Conservation (phyloP, 2,329 filamentous ascomycete species). For the Emydomyces testavorans region DNA sequence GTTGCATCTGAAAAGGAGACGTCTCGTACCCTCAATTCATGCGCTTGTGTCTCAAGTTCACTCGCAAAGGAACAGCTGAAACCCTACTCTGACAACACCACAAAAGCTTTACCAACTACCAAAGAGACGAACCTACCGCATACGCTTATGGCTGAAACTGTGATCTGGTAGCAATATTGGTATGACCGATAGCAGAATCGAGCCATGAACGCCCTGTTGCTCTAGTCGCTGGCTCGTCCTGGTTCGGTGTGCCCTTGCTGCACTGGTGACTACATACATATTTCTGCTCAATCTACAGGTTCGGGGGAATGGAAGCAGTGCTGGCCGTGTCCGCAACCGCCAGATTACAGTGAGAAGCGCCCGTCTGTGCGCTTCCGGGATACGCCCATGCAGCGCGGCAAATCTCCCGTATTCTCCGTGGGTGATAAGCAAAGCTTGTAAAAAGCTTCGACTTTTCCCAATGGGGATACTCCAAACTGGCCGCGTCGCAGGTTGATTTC, state of each 20-base stretch:
- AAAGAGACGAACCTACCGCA: neutral
- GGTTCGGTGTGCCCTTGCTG: neutral
- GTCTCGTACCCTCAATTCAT: conserved; percentile 6
- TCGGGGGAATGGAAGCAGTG: neutral
- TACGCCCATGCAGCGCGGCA: neutral
- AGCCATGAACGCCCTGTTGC: neutral
- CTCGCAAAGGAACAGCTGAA: neutral
- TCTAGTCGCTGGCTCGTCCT: too few relatives aligned
- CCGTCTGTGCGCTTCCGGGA: neutral
- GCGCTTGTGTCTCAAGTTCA: conserved; percentile 7
- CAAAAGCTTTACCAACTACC: conserved; percentile 3
- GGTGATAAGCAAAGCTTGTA: neutral
- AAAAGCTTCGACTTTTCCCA: neutral
- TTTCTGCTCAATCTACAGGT: too few relatives aligned
- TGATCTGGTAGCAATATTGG: neutral
- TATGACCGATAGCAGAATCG: neutral
- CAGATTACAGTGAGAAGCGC: neutral
- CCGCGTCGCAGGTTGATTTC: conserved; percentile 6
- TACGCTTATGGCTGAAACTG: conserved; percentile 8
- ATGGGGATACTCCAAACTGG: conserved; percentile 1
- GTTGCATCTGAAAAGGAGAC: conserved; percentile 1
- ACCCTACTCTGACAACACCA: conserved; percentile 11
- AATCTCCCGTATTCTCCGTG: too few relatives aligned
- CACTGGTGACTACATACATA: too few relatives aligned
- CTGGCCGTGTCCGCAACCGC: neutral